Percentiles rank a stretch among this genome's conserved stretches.
Conservation (phyloP, 352 stramenopile species). For the Globisporangium rhizosaccharum region DNA sequence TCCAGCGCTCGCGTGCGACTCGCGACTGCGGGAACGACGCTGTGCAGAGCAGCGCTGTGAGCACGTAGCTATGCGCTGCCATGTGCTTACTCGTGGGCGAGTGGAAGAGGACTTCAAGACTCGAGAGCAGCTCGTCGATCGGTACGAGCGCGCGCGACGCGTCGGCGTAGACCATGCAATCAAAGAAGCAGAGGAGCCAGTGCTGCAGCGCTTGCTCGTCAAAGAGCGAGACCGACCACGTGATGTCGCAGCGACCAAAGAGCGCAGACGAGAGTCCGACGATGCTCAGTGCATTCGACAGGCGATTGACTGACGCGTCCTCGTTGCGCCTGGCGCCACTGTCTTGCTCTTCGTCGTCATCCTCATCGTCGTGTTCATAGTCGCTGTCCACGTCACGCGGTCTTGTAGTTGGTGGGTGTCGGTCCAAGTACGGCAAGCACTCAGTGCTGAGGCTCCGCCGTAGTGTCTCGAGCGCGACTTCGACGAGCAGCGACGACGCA, state of each 20-base stretch:
- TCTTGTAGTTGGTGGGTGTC: background rate
- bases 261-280: conserved; percentile 5
- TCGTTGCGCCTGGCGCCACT: too few species aligned
- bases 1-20: conserved; percentile 8
- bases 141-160: conserved; percentile 24
- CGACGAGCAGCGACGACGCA: conserved; percentile 15
- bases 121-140: conserved; percentile 15
- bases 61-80: conserved; percentile 24
- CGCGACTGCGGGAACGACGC: conserved; percentile 22
- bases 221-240: conserved; percentile 15
- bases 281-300: conserved; percentile 17
- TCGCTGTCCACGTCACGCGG: conserved; percentile 12
- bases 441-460: conserved; percentile 22
- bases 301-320: conserved; percentile 2
- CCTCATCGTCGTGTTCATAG: conserved; percentile 10
- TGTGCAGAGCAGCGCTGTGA: conserved; percentile 36
- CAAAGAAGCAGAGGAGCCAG: conserved; percentile 19
- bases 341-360: conserved; percentile 4
- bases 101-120: conserved; percentile 11
- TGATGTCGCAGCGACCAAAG: conserved; percentile 6
- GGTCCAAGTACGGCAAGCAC: conserved; percentile 19
- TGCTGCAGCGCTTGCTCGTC: conserved; percentile 11
- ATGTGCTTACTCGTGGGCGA: background rate
- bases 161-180: conserved; percentile 17
- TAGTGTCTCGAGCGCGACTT: conserved; percentile 18